Conservation (phyloP, 805 yeast genomes). For the Kodamaea jinghongensis region DNA sequence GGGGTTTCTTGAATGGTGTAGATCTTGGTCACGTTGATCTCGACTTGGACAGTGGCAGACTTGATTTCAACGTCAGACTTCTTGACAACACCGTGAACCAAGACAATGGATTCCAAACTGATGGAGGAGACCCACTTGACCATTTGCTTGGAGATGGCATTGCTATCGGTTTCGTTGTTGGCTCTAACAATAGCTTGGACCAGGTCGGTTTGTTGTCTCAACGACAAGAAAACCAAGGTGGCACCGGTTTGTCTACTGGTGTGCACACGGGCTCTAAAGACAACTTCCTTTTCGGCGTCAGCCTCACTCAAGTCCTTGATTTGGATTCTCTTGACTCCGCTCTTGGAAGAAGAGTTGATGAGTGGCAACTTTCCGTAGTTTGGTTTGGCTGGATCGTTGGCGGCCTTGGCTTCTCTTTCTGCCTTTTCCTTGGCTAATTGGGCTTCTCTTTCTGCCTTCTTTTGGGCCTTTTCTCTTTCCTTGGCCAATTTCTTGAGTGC, state of each 20-base stretch:
- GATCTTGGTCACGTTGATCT: conserved; percentile 73
- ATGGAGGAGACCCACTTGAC: conserved; percentile 92
- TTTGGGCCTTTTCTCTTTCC: conserved; percentile 86
- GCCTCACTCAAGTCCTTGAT: conserved; percentile 56
- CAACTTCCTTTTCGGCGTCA: conserved; percentile 71
- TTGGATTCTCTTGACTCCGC: conserved; percentile 62
- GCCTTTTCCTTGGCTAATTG: conserved; percentile 85
- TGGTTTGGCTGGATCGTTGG: conserved; percentile 81
- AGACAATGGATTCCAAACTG: conserved; percentile 85
- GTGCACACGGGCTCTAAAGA: conserved; percentile 92
- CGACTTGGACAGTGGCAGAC: conserved; percentile 88
- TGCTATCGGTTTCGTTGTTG: conserved; percentile 52
- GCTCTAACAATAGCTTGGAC: conserved; percentile 85
- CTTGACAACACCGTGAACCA: conserved; percentile 80
- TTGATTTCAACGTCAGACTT: conserved; percentile 86
- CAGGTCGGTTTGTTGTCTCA: conserved; percentile 83
- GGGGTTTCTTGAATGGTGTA: conserved; percentile 85
- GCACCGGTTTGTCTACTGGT: conserved; percentile 94
- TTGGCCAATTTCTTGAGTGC: conserved; percentile 93
- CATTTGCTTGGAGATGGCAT: conserved; percentile 81
- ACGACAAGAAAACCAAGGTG: conserved; percentile 83
- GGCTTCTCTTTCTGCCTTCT: conserved; percentile 90
- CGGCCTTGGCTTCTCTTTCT: conserved; percentile 64
- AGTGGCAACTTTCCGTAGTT: conserved; percentile 89
- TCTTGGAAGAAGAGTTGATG: conserved; percentile 69